Percentiles rank a stretch among this genome's conserved stretches.
phyloP scores from a whole-genome alignment of 495 filamentous ascomycete species.

The Talaromyces borbonicus region DNA sequence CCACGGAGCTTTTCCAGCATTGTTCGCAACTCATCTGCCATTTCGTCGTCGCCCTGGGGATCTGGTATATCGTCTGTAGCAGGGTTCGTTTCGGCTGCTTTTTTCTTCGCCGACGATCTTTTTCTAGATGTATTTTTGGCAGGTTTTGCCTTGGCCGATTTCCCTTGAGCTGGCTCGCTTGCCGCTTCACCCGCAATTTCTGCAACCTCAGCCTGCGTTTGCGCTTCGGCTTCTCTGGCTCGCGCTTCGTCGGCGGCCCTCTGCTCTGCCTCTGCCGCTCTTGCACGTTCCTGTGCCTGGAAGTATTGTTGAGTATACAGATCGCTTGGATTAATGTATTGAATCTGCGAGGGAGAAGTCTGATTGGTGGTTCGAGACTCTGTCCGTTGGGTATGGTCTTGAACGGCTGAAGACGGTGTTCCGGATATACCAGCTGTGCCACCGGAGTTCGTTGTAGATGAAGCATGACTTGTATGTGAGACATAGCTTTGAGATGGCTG shows the following conservation, averaged over 20 bases:
- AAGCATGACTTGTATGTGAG: not conserved
- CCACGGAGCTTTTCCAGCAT: constrained; percentile 29
- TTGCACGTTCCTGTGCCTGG: constrained; percentile 12
- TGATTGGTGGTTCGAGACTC: not conserved
- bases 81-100: not conserved
- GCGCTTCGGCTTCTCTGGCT: constrained; percentile 6
- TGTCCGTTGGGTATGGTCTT: not conserved
- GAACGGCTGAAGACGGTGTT: not conserved
- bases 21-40: constrained; percentile 23
- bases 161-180: constrained; percentile 1
- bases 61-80: not conserved
- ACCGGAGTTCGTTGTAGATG: not conserved
- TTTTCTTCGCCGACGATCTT: not conserved
- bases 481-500: not conserved
- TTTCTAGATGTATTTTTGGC: constrained; percentile 1
- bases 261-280: constrained; percentile 10
- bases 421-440: not conserved
- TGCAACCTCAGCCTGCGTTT: constrained; percentile 2
- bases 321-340: constrained; percentile 15
- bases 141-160: not conserved
- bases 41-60: constrained; percentile 9
- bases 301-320: constrained; percentile 20
- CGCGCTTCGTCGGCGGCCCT: not conserved
- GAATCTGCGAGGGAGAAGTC: constrained; percentile 2
- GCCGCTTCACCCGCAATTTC: constrained; percentile 4